Base-by-base conservation (phyloP, 495 filamentous ascomycete species). In the Lepidopterella palustris region DNA sequence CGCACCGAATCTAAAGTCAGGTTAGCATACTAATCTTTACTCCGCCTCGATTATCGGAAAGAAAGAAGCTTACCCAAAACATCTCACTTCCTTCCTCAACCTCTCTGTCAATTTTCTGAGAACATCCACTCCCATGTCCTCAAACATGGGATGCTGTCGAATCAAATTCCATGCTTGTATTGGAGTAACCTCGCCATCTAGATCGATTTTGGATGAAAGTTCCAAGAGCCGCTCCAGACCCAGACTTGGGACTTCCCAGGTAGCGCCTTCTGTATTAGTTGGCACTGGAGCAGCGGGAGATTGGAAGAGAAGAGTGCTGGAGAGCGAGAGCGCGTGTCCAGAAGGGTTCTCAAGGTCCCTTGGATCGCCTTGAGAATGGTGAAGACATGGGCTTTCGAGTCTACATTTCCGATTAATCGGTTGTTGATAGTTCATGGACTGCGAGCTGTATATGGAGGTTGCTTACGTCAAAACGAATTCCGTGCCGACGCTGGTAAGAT, bases 111-210 rank as follows among this genome's bases (percentile, higher is more conserved):
- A 57, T 23, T 52, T 42, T 31, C 55, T 58, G 45, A 66, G 31
- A n/a, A 28, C 20, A 8, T n/a, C n/a, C 0, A 62, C 52, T 9
- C 54, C 55, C 11, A 59, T 23, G 13, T 10, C 25, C 2, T 26
- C 39, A 29, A 66, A 66, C 18, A 53, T 42, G 0, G 69, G 63
- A 26, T 73, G 73, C 15, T 54, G 32, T 4, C 69, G 59, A n/a
- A 74, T 69, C 32, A 70, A 68, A 45, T 66, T 55, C 73, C 73
- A 74, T 20, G 72, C 71, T 54, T 72, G 70, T 9, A 70, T 65
- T 21, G 73, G 73, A 28, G 70, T 74, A 9, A 73, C 35, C 49
- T 75, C 71, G 25, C 69, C 58, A 10, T 67, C 65, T 18, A 70
- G 53, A 21, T 69, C 62, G 21, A 75, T 52, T 20, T 70, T 64